Percentiles rank a stretch among this genome's conserved stretches.
Conservation (phyloP, 345 rosid genomes). For the Psidium guajava region DNA sequence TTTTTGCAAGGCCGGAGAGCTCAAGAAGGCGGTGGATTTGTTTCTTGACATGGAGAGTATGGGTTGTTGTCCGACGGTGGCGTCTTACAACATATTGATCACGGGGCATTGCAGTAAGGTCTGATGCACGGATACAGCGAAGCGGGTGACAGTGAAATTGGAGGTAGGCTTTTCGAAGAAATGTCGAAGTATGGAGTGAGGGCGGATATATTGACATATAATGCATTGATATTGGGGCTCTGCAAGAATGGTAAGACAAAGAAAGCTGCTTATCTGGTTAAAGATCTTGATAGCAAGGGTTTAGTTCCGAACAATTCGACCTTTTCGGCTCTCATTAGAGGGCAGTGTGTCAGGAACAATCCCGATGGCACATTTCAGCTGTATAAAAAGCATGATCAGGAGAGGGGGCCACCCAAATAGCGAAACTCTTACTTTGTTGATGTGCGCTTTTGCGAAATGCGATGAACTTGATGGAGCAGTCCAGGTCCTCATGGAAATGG, state of each 20-base stretch:
- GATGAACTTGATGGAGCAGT: too few species aligned
- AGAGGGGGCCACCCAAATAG: too few species aligned
- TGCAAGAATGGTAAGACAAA: too few species aligned
- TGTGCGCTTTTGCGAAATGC: too few species aligned
- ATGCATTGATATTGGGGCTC: too few species aligned
- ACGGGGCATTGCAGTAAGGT: conserved; percentile 50
- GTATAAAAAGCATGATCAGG: conserved; percentile 61
- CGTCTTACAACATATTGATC: conserved; percentile 67
- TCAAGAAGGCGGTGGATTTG: conserved; percentile 52
- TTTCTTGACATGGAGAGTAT: conserved; percentile 36
- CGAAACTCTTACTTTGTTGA: too few species aligned
- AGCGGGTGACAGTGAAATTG: conserved; percentile 42
- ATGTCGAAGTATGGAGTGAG: too few species aligned
- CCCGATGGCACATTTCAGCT: conserved; percentile 60
- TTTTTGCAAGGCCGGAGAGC: conserved; percentile 48
- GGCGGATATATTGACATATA: too few species aligned
- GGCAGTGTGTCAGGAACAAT: conserved; percentile 63
- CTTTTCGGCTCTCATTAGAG: conserved; percentile 59
- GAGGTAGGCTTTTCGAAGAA: conserved; percentile 35
- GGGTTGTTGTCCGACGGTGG: conserved; percentile 40
- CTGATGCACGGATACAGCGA: conserved; percentile 58
- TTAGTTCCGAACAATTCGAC: conserved; percentile 72
- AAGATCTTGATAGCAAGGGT: conserved; percentile 53
- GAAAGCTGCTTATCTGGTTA: too few species aligned
- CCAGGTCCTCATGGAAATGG: too few species aligned